Percentiles rank a stretch among this genome's conserved stretches.
Conservation (phyloP, 768 basidiomycete genomes). For the Mycena venus region DNA sequence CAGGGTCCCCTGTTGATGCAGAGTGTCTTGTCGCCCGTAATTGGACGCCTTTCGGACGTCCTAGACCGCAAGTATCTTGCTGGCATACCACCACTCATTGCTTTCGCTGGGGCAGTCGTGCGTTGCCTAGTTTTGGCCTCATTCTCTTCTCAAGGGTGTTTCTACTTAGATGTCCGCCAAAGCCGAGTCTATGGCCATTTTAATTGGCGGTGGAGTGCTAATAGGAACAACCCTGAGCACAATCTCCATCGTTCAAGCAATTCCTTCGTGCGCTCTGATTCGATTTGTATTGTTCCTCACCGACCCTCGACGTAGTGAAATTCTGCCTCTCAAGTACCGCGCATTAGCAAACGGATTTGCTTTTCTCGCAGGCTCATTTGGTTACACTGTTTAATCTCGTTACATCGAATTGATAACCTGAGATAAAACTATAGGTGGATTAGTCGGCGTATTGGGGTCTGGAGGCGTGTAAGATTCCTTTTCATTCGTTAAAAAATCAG, state of each 20-base stretch:
- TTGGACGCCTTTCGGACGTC: conserved; percentile 35
- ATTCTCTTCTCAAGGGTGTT: neutral
- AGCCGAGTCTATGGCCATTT: conserved; percentile 32
- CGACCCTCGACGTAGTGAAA: conserved; percentile 12
- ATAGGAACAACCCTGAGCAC: conserved; percentile 36
- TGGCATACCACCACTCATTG: conserved; percentile 33
- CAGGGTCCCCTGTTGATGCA: conserved; percentile 36
- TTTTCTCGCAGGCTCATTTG: conserved; percentile 34
- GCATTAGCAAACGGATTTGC: conserved; percentile 36
- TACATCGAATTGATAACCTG: neutral
- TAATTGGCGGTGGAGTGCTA: conserved; percentile 34
- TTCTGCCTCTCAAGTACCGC: conserved; percentile 35
- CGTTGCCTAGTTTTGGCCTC: neutral
- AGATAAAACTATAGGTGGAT: conserved; percentile 5
- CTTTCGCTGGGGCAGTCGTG: conserved; percentile 35
- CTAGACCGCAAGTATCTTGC: conserved; percentile 36
- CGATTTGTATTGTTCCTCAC: neutral
- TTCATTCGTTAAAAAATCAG: neutral
- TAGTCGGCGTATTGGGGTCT: conserved; percentile 28
- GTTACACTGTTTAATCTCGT: neutral
- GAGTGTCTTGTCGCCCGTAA: conserved; percentile 30
- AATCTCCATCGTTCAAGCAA: conserved; percentile 36
- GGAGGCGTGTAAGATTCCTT: conserved; percentile 25
- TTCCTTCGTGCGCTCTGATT: conserved; percentile 25
- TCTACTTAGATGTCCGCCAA: conserved; percentile 31